Evolutionary conservation across 163 green algal genomes (phyloP), one percentile per base, ranked within the genome.

Genomic region (Volvox carteri): DNA sequence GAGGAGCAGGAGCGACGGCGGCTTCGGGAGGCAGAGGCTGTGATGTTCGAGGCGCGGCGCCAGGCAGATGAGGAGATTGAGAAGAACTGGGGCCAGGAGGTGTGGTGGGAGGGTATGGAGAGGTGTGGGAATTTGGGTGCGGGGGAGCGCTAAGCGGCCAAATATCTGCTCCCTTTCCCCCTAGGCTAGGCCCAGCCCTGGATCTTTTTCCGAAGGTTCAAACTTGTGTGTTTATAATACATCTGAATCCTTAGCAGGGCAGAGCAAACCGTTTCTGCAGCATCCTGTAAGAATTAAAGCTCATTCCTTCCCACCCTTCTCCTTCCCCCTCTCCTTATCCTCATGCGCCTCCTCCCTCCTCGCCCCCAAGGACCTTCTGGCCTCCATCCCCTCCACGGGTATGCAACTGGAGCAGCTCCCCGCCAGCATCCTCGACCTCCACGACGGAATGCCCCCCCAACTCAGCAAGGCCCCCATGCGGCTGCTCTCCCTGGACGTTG

Each of bases 401-500:
- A 37, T 37, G 28, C n/a, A 35, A 0, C 60, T 86, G 78, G 58
- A 86, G 25, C 4, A 86, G 30, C 60, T 86, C 9, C 79, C 79
- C 42, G 11, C 52, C 23, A 60, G n/a, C 44, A 78, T 86, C 42
- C 42, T 25, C 0, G 79, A 78, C 46, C 80, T 87, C 62, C 80
- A 87, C 21, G 46, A 80, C 23, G 80, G 65, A 44, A 87, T 87
- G 80, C 80, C 80, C 12, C 19, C 65, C 2, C 18, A 8, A 14
- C 46, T 87, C 5, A 28, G 58, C 25, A 1, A 54, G 33, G 80
- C 80, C 5, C 83, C 83, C 67, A 88, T 88, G 83, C 83, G 83
- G 37, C 83, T 88, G 35, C 83, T 88, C 4, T 14, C 28, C 4
- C 33, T 88, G 2, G 83, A 73, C 0, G 12, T 39, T 2, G 83